phyloP scores from a whole-genome alignment of 2,329 filamentous ascomycete species.

The Phialophora chinensis region DNA sequence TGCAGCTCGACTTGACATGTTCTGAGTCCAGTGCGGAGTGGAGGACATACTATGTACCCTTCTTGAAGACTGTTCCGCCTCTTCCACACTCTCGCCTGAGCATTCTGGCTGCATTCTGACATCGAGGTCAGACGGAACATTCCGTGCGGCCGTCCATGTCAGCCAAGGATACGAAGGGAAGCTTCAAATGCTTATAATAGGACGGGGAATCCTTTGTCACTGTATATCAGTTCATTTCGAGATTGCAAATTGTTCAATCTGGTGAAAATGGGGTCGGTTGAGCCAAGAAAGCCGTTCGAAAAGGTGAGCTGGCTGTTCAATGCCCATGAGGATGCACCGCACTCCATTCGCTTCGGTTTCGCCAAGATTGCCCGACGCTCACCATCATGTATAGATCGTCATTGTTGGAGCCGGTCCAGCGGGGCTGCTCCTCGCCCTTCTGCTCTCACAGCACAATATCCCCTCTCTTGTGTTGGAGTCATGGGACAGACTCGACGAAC shows the following conservation, averaged over 20 bases:
- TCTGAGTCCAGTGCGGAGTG: neutral
- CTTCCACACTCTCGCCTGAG: neutral
- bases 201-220: neutral
- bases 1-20: neutral
- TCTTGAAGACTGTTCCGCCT: neutral
- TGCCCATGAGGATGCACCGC: neutral
- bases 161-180: neutral
- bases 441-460: conserved; percentile 35
- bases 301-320: conserved; percentile 7
- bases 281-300: conserved; percentile 23
- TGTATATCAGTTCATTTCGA: neutral
- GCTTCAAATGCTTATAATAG: neutral
- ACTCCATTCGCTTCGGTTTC: neutral
- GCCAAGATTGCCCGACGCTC: neutral
- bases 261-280: conserved; percentile 17
- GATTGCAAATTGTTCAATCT: neutral
- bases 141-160: neutral
- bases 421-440: conserved; percentile 42
- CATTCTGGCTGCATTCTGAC: neutral
- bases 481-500: conserved; percentile 25
- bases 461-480: conserved; percentile 22
- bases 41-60: neutral
- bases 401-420: conserved; percentile 46
- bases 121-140: neutral
- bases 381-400: conserved; percentile 17